These are phyloP conservation scores for Kuraishia capsulata DNA, from an alignment of 805 yeast species.

Conservation along the genomic window DNA sequence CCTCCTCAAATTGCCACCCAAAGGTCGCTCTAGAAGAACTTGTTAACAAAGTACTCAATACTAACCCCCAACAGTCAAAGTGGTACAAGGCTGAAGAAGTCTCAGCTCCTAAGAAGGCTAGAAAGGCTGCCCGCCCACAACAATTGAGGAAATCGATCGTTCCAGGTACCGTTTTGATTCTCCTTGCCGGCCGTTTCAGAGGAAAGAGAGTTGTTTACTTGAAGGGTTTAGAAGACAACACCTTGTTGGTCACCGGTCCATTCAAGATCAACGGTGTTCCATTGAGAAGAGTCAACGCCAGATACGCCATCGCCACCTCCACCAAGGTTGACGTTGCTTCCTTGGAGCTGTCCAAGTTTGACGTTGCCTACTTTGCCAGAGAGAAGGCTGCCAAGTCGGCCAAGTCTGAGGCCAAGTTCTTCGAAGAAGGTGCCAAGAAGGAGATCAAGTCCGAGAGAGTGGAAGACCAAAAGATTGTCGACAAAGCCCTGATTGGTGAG, in stretches of 20 bases:
- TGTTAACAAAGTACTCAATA: no score
- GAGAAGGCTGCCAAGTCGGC: slow-evolving; percentile 77
- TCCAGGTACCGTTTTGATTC: slow-evolving; percentile 96
- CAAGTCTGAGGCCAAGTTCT: slow-evolving; percentile 90
- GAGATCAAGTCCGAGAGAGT: slow-evolving; percentile 89
- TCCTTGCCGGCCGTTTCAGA: slow-evolving; percentile 99
- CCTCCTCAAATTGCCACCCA: no score
- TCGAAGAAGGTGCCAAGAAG: slow-evolving; percentile 70
- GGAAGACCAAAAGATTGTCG: slow-evolving; percentile 94
- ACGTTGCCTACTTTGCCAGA: slow-evolving; percentile 92
- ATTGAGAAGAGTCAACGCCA: slow-evolving; percentile 96
- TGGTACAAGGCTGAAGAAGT: slow-evolving; percentile 90
- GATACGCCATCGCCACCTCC: slow-evolving; percentile 98
- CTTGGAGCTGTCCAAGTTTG: slow-evolving; percentile 84
- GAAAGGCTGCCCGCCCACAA: slow-evolving; percentile 88
- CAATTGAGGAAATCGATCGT: slow-evolving; percentile 91
- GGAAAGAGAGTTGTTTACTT: slow-evolving; percentile 99
- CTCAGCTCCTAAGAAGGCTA: slow-evolving; percentile 70
- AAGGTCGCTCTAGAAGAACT: no score
- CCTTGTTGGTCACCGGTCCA: slow-evolving; percentile 95
- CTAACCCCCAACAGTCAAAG: slow-evolving; percentile 46
- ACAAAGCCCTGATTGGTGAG: slow-evolving; percentile 84
- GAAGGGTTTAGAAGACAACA: slow-evolving; percentile 95
- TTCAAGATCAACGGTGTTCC: slow-evolving; percentile 99
- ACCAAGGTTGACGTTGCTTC: slow-evolving; percentile 76